Evolutionary conservation across 306 rosid species (phyloP).

Genomic region (Prunus davidiana): DNA sequence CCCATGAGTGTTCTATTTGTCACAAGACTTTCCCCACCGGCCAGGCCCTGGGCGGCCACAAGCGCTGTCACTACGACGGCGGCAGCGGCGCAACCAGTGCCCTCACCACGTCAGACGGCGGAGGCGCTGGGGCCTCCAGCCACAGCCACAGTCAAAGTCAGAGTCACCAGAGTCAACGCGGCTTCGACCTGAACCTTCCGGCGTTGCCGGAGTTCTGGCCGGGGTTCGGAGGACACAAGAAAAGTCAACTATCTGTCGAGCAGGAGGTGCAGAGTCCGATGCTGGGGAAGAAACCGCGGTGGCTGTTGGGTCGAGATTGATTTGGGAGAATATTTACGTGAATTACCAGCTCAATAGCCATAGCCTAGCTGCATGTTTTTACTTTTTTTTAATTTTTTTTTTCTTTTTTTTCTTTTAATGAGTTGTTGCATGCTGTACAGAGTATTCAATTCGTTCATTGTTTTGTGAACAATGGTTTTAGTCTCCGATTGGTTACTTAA

Average conservation of each 20-base stretch:
- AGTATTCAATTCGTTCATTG: constrained; percentile 12
- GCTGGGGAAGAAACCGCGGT: constrained; percentile 66
- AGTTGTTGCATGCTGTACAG: constrained; percentile 8
- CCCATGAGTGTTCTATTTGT: constrained; percentile 83
- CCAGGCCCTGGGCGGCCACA: constrained; percentile 95
- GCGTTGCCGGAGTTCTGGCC: constrained; percentile 65
- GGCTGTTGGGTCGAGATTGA: constrained; percentile 26
- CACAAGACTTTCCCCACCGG: constrained; percentile 83
- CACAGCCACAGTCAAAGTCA: constrained; percentile 29
- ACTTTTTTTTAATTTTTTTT: not conserved
- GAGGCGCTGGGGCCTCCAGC: constrained; percentile 29
- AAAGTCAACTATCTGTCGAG: constrained; percentile 36
- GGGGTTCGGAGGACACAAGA: constrained; percentile 21
- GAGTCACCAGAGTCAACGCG: constrained; percentile 43
- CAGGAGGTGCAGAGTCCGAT: constrained; percentile 90
- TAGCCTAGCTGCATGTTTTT: not conserved
- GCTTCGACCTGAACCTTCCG: constrained; percentile 76
- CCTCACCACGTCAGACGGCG: constrained; percentile 52
- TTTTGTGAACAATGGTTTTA: not conserved
- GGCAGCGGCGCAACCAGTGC: constrained; percentile 34
- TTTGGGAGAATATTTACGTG: not conserved
- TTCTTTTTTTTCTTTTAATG: not conserved
- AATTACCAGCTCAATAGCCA: not conserved
- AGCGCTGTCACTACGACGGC: constrained; percentile 92
- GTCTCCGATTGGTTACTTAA: not conserved